A percentile compares a stretch with the other conserved stretches of the same genome.
phyloP scores from a whole-genome alignment of 352 stramenopile genomes.

The Globisporangium nagaii region DNA sequence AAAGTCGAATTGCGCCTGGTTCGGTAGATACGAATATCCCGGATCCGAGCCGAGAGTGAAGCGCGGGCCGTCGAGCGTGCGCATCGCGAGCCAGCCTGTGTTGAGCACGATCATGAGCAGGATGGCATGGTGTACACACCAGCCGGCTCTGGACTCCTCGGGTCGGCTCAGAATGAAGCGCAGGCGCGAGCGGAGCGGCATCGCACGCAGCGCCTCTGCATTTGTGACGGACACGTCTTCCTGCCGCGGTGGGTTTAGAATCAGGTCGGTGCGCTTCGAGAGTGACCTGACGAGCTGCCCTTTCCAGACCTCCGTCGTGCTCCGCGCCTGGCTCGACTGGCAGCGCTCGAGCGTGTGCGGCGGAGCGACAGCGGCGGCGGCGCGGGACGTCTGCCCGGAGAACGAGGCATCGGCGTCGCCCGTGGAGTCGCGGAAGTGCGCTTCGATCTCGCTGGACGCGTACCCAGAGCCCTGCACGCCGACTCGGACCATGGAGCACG shows the following conservation, averaged over 20 bases:
- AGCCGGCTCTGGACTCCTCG: slow-evolving; percentile 33
- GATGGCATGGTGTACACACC: slow-evolving; percentile 33
- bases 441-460: background rate
- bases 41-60: slow-evolving; percentile 29
- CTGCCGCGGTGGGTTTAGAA: slow-evolving; percentile 1
- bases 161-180: slow-evolving; percentile 36
- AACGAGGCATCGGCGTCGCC: too few relatives aligned
- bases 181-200: slow-evolving; percentile 22
- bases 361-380: background rate
- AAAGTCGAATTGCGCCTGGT: slow-evolving; percentile 15
- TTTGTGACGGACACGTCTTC: background rate
- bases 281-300: background rate
- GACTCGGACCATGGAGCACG: slow-evolving; percentile 1
- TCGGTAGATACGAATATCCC: slow-evolving; percentile 36
- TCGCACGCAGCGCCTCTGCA: slow-evolving; percentile 19
- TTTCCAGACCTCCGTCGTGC: background rate
- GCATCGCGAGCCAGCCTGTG: slow-evolving; percentile 25
- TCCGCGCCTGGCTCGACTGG: background rate
- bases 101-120: slow-evolving; percentile 28
- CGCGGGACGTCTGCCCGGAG: too few relatives aligned
- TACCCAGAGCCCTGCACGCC: background rate
- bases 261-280: background rate
- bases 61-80: slow-evolving; percentile 52
- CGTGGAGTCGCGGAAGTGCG: background rate
- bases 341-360: background rate